Evolutionary conservation across 805 yeast species (phyloP).

Genomic region (Candida cerambycidarum): DNA sequence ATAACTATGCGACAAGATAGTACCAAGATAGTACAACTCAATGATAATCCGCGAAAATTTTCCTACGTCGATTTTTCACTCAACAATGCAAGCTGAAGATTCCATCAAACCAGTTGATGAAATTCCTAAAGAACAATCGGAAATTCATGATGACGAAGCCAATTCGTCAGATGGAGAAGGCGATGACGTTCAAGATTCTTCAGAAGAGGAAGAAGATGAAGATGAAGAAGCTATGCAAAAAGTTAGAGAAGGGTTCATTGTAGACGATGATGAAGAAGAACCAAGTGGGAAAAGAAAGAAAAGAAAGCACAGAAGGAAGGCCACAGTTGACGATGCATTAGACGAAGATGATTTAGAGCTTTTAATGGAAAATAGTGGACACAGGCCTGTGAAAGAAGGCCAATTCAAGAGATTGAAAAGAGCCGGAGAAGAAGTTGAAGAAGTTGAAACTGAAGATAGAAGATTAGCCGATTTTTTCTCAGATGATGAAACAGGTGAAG

Average conservation of each 20-base stretch:
- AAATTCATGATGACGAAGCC: conserved; percentile 30
- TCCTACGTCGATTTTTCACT: neutral
- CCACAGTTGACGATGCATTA: conserved; percentile 58
- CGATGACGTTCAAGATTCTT: conserved; percentile 52
- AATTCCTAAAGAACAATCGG: conserved; percentile 27
- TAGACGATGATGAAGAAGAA: conserved; percentile 81
- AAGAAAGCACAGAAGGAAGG: conserved; percentile 39
- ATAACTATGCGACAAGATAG: no score
- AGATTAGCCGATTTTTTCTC: conserved; percentile 66
- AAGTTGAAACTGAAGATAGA: conserved; percentile 24
- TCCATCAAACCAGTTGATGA: neutral
- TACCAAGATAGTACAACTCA: neutral
- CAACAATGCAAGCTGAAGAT: conserved; percentile 9
- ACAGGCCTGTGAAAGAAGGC: conserved; percentile 43
- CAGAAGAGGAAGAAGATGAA: conserved; percentile 84
- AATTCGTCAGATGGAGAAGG: conserved; percentile 35
- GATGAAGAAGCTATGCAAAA: conserved; percentile 86
- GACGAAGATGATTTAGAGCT: conserved; percentile 96
- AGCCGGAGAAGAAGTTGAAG: conserved; percentile 44
- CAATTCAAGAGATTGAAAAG: conserved; percentile 83
- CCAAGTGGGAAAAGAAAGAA: conserved; percentile 29
- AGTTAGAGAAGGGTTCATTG: conserved; percentile 90
- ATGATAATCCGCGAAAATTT: neutral
- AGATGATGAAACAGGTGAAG: conserved; percentile 44
- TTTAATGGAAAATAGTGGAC: conserved; percentile 87